Evolutionary conservation across 805 yeast genomes (phyloP).

Genomic region (Sporopachydermia lactativora): DNA sequence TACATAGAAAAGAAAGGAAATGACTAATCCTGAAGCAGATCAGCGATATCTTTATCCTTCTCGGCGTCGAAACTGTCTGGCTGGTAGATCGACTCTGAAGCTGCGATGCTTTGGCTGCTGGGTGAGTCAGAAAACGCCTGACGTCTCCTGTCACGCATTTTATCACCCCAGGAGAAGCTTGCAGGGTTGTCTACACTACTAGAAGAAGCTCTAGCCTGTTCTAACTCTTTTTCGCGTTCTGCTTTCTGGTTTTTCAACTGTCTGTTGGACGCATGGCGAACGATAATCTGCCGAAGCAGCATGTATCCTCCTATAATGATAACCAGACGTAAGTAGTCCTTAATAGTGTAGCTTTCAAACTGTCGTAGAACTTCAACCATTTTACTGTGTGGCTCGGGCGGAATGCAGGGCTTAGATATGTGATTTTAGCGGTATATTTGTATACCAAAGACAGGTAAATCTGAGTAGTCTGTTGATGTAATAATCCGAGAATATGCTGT

Average conservation of each 20-base stretch:
- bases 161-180: slow-evolving; percentile 1
- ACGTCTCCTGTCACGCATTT: background rate
- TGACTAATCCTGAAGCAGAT: background rate
- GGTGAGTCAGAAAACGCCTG: too few relatives aligned
- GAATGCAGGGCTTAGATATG: too few relatives aligned
- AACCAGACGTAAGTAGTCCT: background rate
- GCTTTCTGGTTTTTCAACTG: background rate
- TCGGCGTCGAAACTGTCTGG: background rate
- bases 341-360: background rate
- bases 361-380: background rate
- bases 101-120: too few relatives aligned
- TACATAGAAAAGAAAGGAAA: too few relatives aligned
- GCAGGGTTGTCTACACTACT: background rate
- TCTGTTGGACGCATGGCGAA: background rate
- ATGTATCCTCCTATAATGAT: background rate
- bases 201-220: background rate
- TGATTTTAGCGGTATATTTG: too few relatives aligned
- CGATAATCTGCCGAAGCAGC: background rate
- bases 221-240: slow-evolving; percentile 1
- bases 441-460: too few relatives aligned
- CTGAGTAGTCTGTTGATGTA: too few relatives aligned
- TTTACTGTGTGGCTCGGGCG: too few relatives aligned
- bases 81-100: too few relatives aligned
- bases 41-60: background rate
- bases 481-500: too few relatives aligned